Base-by-base conservation (phyloP, 306 rosid genomes). In the Ammopiptanthus mongolicus region DNA sequence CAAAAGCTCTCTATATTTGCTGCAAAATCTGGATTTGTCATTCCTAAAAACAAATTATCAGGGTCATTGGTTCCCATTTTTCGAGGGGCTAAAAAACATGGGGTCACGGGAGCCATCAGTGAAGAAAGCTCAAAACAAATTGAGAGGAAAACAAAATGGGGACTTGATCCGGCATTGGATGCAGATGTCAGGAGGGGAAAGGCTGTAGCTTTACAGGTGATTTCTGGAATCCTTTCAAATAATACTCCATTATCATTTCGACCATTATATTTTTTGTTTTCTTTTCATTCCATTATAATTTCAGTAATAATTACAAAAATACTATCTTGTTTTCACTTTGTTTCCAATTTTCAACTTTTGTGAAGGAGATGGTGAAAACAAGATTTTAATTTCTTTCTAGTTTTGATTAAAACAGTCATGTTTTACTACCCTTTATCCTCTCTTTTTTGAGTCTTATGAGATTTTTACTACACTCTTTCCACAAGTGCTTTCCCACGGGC, bases 151-250 rank as follows among this genome's bases (percentile, higher is more conserved):
- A 88, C 97, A 10, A 91, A 87, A 83, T 91, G 98, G 98, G 96
- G 92, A 33, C 89, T 87, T 79, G 97, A 91, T 87, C 84, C 77
- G 50, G 74, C 91, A 15, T 91, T 83, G 29, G 97, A 88, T 86
- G 74, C 93, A 52, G 53, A 85, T 51, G 97, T 91, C 51, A 88
- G 77, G 80, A 91, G 76, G 76, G 96, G 84, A 60, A 90, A 89
- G 84, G 86, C 88, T 71, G 85, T 88, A 65, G 98, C 98, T 71
- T 86, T 88, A 88, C 93, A 95, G 97, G 98, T 93, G 69, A 75
- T 75, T 44, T 25, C 48, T 60, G 1, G 14, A 75, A 76, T 63
- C 58, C 57, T 68, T 81, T 81, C 53, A 42, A 47, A 65, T 56
- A 31, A 18, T 58, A 44, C 65, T 82, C 50, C 44, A 31, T 74